These are phyloP conservation scores for Rhizophagus prolifer DNA, from an alignment of 192 early-diverging fungal genomes.

Conservation along the genomic window DNA sequence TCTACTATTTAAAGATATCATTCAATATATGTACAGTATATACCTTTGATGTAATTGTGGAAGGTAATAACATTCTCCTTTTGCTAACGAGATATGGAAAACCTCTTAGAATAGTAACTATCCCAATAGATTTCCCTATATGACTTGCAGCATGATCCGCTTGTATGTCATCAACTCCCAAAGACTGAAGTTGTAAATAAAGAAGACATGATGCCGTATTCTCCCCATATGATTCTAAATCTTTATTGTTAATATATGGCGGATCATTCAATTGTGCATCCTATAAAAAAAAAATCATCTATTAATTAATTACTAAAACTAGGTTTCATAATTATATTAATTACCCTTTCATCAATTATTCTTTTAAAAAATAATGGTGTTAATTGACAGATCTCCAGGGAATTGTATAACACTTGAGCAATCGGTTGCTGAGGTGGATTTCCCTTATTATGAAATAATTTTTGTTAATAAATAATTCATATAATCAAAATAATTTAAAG, in stretches of 20 bases:
- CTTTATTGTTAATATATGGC: constrained; percentile 66
- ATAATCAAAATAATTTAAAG: constrained; percentile 23
- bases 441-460: constrained; percentile 39
- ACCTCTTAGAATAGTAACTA: constrained; percentile 71
- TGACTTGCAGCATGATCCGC: constrained; percentile 90
- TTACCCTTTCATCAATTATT: constrained; percentile 67
- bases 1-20: no score
- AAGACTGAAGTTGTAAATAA: constrained; percentile 85
- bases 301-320: no score
- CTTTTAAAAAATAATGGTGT: constrained; percentile 81
- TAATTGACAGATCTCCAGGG: constrained; percentile 52
- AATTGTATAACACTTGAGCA: constrained; percentile 51
- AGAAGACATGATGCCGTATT: constrained; percentile 83
- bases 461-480: not conserved
- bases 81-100: constrained; percentile 72
- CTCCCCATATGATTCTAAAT: constrained; percentile 88
- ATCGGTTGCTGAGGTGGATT: constrained; percentile 78
- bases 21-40: no score
- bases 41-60: constrained; percentile 77
- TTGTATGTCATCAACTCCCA: constrained; percentile 76
- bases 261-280: constrained; percentile 60
- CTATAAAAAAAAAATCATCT: constrained; percentile 33
- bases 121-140: constrained; percentile 87
- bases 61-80: constrained; percentile 70
- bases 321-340: not conserved